Percentiles rank a stretch among this genome's conserved stretches.
Conservation (phyloP, 176 grass and related monocot species). For the Eleusine indica region DNA sequence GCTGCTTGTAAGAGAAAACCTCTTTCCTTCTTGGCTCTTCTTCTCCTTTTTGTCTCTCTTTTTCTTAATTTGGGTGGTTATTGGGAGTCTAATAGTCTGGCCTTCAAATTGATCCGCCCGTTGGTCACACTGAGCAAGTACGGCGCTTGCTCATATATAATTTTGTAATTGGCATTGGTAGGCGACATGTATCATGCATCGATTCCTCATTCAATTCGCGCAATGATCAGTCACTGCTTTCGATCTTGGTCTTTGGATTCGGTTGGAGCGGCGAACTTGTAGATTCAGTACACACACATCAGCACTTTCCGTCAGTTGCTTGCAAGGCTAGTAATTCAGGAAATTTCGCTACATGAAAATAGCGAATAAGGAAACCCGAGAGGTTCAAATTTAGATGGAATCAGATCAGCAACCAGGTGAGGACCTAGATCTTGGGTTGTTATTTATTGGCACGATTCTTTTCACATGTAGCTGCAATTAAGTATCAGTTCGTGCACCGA, state of each 20-base stretch:
- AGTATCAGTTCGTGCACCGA: background rate
- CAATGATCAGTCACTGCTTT: background rate
- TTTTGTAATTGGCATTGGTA: slow-evolving; percentile 26
- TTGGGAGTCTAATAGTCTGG: background rate
- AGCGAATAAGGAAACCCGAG: background rate
- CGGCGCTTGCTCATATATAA: background rate
- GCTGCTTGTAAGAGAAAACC: slow-evolving; percentile 1
- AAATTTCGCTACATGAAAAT: background rate
- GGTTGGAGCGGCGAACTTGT: too few relatives aligned
- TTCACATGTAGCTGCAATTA: background rate
- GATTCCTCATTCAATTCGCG: slow-evolving; percentile 11
- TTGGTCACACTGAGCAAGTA: background rate
- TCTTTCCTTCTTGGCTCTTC: background rate
- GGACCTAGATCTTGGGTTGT: background rate
- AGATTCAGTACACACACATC: too few relatives aligned
- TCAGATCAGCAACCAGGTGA: background rate
- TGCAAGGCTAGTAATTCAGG: background rate
- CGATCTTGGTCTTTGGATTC: too few relatives aligned
- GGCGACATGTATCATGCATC: background rate
- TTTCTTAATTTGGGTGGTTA: background rate
- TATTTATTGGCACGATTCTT: background rate
- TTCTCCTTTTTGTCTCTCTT: background rate
- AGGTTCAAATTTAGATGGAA: background rate
- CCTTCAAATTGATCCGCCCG: background rate
- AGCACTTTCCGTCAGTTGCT: background rate